Evolutionary conservation across 73 alveolate genomes (phyloP).

Genomic region (Blepharisma stoltei): DNA sequence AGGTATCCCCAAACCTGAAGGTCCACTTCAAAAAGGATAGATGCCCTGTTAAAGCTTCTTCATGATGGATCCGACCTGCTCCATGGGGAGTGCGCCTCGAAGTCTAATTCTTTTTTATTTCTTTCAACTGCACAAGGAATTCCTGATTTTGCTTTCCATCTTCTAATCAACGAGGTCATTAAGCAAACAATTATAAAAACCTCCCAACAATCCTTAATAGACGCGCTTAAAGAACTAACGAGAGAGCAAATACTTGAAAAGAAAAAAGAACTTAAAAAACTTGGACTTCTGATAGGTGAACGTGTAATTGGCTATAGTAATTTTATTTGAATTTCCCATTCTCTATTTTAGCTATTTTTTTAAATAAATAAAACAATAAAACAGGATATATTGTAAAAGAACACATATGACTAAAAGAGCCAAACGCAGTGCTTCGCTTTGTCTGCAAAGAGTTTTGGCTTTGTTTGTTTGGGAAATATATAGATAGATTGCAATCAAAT

Average conservation of each 20-base stretch:
- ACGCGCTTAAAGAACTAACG: background rate
- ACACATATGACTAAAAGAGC: slow-evolving; percentile 12
- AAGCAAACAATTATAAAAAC: background rate
- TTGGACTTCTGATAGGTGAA: slow-evolving; percentile 10
- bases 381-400: slow-evolving; percentile 27
- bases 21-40: too few species aligned
- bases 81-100: too few species aligned
- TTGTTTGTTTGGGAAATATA: background rate
- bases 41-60: too few species aligned
- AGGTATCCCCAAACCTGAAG: too few species aligned
- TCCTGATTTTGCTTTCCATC: slow-evolving; percentile 11
- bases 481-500: slow-evolving; percentile 18
- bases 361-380: too few species aligned
- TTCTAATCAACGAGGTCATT: slow-evolving; percentile 5
- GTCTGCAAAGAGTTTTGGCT: slow-evolving; percentile 23
- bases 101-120: too few species aligned
- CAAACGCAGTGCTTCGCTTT: slow-evolving; percentile 6
- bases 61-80: too few species aligned
- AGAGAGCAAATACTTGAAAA: slow-evolving; percentile 9
- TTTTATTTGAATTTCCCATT: too few species aligned
- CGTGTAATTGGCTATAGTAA: background rate
- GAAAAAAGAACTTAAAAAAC: slow-evolving; percentile 2
- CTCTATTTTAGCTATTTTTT: too few species aligned
- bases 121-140: background rate
- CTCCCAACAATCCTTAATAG: background rate